Evolutionary conservation across 257 asterid species (phyloP).

Genomic region (Striga asiatica): DNA sequence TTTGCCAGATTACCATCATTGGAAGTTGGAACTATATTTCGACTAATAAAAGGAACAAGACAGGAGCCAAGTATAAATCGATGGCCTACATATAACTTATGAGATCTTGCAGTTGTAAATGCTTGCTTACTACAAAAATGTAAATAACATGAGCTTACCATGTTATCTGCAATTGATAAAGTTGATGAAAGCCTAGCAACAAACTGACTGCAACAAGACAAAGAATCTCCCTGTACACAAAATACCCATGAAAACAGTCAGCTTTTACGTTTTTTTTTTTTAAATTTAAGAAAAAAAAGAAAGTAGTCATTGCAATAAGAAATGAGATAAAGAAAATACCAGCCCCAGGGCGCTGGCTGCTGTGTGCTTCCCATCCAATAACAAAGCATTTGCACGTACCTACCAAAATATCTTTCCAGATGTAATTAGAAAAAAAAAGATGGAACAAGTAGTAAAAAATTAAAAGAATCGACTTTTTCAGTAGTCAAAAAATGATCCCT

Average conservation of each 20-base stretch:
- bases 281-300: background rate
- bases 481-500: too few species aligned
- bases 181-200: conserved; percentile 63
- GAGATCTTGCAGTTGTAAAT: too few species aligned
- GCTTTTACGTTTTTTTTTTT: background rate
- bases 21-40: background rate
- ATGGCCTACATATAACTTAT: background rate
- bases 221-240: conserved; percentile 43
- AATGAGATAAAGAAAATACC: conserved; percentile 52
- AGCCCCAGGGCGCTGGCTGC: conserved; percentile 39
- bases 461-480: too few species aligned
- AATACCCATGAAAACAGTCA: conserved; percentile 10
- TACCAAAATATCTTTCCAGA: conserved; percentile 19
- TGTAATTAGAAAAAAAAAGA: background rate
- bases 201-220: conserved; percentile 51
- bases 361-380: conserved; percentile 34
- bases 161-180: conserved; percentile 57
- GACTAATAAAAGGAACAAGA: background rate
- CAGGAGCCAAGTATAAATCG: background rate
- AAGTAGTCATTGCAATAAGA: conserved; percentile 17
- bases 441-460: too few species aligned
- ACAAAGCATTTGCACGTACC: conserved; percentile 51
- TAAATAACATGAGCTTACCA: too few species aligned
- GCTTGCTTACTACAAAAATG: too few species aligned
- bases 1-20: background rate